Evolutionary conservation across 2,329 filamentous ascomycete genomes (phyloP).

Genomic region (Fusarium neocosmosporiellum): DNA sequence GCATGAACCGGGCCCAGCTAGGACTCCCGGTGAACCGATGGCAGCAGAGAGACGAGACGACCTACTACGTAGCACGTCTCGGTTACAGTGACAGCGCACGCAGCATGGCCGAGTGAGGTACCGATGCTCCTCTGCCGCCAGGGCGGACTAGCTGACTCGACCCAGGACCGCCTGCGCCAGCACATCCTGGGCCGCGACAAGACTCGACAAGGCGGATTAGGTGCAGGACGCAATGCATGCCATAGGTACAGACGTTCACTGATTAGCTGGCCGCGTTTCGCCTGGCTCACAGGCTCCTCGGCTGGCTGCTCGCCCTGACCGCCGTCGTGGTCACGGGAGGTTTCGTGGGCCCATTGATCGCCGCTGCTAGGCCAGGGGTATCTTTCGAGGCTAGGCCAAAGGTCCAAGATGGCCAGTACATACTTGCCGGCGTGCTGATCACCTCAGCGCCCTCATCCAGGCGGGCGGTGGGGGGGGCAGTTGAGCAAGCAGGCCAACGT

Average conservation of each 20-base stretch:
- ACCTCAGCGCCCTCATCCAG: slow-evolving; percentile 23
- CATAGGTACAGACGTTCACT: slow-evolving; percentile 45
- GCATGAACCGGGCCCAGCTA: slow-evolving; percentile 45
- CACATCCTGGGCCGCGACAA: slow-evolving; percentile 37
- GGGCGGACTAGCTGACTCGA: slow-evolving; percentile 18
- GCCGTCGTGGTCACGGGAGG: slow-evolving; percentile 42
- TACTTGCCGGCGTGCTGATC: slow-evolving; percentile 26
- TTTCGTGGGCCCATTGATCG: slow-evolving; percentile 41
- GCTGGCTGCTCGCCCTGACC: slow-evolving; percentile 38
- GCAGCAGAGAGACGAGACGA: slow-evolving; percentile 28
- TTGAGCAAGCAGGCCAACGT: slow-evolving; percentile 22
- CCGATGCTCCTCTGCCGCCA: slow-evolving; percentile 18
- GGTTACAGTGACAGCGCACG: slow-evolving; percentile 14
- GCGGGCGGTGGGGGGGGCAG: slow-evolving; percentile 23
- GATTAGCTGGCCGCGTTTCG: slow-evolving; percentile 37
- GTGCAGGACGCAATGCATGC: slow-evolving; percentile 48
- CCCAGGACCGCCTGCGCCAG: slow-evolving; percentile 33
- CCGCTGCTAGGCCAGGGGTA: slow-evolving; percentile 40
- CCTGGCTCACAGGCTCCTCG: slow-evolving; percentile 24
- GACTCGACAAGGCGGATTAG: slow-evolving; percentile 40
- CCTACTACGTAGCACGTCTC: slow-evolving; percentile 12
- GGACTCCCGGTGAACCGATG: slow-evolving; percentile 28
- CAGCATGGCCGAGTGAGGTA: not conserved
- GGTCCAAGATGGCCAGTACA: slow-evolving; percentile 16
- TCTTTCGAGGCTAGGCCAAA: slow-evolving; percentile 22